A percentile compares a stretch with the other conserved stretches of the same genome.
Conservation (phyloP, 1,284 basidiomycete genomes). For the Sporisorium exsertum region DNA sequence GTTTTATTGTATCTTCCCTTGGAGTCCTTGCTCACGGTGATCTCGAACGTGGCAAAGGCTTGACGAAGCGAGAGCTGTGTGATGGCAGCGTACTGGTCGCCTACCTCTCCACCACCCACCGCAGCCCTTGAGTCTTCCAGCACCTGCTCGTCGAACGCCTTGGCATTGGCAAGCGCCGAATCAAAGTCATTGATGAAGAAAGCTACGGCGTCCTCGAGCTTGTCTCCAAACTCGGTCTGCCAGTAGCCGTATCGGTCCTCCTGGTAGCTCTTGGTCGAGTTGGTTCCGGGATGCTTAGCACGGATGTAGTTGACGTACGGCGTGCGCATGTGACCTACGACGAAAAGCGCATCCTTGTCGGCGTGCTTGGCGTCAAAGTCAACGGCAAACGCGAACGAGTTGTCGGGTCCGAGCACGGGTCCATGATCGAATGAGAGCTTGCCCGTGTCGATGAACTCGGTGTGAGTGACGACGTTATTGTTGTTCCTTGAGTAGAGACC, state of each 20-base stretch:
- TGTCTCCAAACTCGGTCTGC: conserved; percentile 56
- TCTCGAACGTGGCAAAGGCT: conserved; percentile 63
- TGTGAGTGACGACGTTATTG: conserved; percentile 63
- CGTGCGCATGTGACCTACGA: conserved; percentile 60
- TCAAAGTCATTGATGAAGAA: conserved; percentile 76
- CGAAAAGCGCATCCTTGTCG: conserved; percentile 58
- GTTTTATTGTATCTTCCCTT: conserved; percentile 59
- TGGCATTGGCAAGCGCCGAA: conserved; percentile 73
- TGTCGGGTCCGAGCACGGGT: conserved; percentile 59
- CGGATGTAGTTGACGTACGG: conserved; percentile 65
- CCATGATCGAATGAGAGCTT: conserved; percentile 58
- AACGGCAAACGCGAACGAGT: conserved; percentile 62
- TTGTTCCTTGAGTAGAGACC: conserved; percentile 61
- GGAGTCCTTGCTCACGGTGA: conserved; percentile 56
- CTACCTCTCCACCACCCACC: conserved; percentile 59
- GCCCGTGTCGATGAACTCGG: conserved; percentile 59
- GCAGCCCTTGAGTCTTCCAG: conserved; percentile 57
- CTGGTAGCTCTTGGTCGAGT: conserved; percentile 56
- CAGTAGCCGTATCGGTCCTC: conserved; percentile 66
- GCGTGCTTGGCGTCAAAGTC: conserved; percentile 59
- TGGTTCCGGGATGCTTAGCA: conserved; percentile 36
- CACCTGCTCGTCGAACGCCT: conserved; percentile 66
- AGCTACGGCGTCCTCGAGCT: conserved; percentile 69
- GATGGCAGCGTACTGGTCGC: conserved; percentile 66
- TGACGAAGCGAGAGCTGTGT: conserved; percentile 63